Conservation (phyloP, 768 basidiomycete species). For the Lentinula boryana region DNA sequence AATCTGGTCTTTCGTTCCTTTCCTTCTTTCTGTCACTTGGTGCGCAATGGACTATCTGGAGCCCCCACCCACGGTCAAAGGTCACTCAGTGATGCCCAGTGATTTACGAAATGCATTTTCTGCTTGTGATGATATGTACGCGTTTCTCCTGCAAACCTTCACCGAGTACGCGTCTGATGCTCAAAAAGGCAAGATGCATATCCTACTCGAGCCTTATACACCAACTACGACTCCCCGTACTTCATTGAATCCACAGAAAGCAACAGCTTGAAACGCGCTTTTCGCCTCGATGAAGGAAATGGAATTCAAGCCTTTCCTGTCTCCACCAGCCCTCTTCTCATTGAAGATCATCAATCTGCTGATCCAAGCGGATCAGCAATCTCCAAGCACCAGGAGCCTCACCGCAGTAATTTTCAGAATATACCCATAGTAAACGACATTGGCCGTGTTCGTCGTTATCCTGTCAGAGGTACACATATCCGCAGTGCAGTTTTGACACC, state of each 20-base stretch:
- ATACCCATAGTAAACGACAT: not conserved
- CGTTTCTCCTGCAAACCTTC: not conserved
- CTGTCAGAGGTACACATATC: not conserved
- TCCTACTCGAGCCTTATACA: conserved; percentile 10
- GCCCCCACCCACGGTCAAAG: not conserved
- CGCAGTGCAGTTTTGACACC: not conserved
- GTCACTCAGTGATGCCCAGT: not conserved
- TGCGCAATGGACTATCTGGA: not conserved
- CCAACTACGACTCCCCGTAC: not conserved
- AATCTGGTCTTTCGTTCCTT: not conserved
- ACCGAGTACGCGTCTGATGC: not conserved
- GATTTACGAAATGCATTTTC: not conserved
- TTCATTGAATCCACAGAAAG: conserved; percentile 18
- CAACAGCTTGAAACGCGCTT: conserved; percentile 16
- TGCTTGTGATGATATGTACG: not conserved
- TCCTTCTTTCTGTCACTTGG: not conserved
- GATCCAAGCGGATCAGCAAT: conserved; percentile 1
- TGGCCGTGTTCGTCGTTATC: not conserved
- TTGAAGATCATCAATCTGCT: conserved; percentile 14
- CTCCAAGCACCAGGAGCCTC: not conserved
- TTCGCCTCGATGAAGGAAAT: conserved; percentile 14
- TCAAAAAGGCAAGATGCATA: conserved; percentile 8
- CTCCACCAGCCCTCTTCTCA: conserved; percentile 11
- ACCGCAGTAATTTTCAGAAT: not conserved
- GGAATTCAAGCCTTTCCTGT: conserved; percentile 17